These are phyloP conservation scores for Chytriomyces confervae DNA, from an alignment of 192 early-diverging fungal species.

Conservation along the genomic window DNA sequence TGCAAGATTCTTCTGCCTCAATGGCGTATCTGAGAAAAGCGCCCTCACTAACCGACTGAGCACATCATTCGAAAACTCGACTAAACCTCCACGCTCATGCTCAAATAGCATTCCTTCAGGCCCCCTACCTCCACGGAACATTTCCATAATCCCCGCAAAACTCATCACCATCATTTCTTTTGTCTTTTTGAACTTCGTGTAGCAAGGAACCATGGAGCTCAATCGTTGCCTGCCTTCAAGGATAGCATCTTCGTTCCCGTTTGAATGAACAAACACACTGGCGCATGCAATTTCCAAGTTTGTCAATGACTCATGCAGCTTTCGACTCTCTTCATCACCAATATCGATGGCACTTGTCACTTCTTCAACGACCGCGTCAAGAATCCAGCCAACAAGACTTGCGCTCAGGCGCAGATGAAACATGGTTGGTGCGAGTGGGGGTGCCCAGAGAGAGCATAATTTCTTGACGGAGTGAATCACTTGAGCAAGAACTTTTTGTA, in stretches of 20 bases:
- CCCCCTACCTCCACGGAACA: conserved; percentile 38
- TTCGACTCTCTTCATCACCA: conserved; percentile 48
- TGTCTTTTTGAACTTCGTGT: conserved; percentile 31
- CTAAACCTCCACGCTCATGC: conserved; percentile 29
- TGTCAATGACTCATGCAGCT: conserved; percentile 35
- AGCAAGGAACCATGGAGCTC: background rate
- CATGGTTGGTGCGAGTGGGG: conserved; percentile 8
- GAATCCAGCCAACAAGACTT: conserved; percentile 29
- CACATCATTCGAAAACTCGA: conserved; percentile 43
- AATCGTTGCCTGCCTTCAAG: background rate
- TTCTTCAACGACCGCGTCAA: conserved; percentile 34
- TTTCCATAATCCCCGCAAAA: conserved; percentile 51
- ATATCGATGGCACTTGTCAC: conserved; percentile 45
- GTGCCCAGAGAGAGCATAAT: conserved; percentile 14
- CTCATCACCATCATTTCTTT: conserved; percentile 40
- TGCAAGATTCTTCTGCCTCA: conserved; percentile 49
- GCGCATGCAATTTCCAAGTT: conserved; percentile 18
- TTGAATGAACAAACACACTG: background rate
- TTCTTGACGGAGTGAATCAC: conserved; percentile 8
- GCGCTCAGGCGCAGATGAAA: background rate
- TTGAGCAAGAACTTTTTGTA: conserved; percentile 11
- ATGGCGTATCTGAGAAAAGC: conserved; percentile 57
- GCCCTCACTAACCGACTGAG: conserved; percentile 48
- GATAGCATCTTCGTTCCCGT: background rate
- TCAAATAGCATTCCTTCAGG: background rate